Base-by-base conservation (phyloP, 176 grass and related monocot species). In the Oryza coarctata region DNA sequence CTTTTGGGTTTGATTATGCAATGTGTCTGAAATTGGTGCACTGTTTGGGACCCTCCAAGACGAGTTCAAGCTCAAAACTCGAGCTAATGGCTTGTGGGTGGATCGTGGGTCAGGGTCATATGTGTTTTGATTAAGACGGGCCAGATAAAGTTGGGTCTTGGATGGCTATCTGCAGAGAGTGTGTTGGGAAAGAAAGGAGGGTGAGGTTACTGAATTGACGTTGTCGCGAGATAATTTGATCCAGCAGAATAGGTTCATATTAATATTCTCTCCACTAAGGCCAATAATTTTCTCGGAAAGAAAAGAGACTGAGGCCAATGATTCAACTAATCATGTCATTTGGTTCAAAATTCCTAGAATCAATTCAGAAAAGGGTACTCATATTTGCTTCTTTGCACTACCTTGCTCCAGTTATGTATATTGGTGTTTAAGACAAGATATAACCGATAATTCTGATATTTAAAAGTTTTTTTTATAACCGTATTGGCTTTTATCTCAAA, bases 11-110 rank as follows among this genome's bases (percentile, higher is more conserved):
- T 68, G 61, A 74, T 84, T 73, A 43, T 61, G 81, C 60, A 17
- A 17, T 20, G 30, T 68, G 50, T 55, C 68, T 88, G 81, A 84
- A 75, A 60, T 7, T 55, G 15, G 36, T 71, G 47, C 78, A 70
- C 66, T 70, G 17, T 68, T 36, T 68, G 81, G 81, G 71, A 27
- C 81, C 86, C 75, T 14, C 81, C 75, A 78, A 79, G 75, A 84
- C 68, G 47, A 29, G 47, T 78, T 88, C 69, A 68, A 74, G 27
- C 9, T 79, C 50, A 38, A 52, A 12, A 8, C 80, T 44, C 12
- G 58, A 73, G 27, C n/a, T 12, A 34, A 6, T n/a, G 69, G 74
- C 47, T 13, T 60, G 75, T 84, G 23, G 10, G 18, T 68, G 26
- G 69, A n/a, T 84, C 44, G 27, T 5, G 58, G 70, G 65, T 40